phyloP scores from a whole-genome alignment of 2,329 filamentous ascomycete genomes.

The Capronia coronata region DNA sequence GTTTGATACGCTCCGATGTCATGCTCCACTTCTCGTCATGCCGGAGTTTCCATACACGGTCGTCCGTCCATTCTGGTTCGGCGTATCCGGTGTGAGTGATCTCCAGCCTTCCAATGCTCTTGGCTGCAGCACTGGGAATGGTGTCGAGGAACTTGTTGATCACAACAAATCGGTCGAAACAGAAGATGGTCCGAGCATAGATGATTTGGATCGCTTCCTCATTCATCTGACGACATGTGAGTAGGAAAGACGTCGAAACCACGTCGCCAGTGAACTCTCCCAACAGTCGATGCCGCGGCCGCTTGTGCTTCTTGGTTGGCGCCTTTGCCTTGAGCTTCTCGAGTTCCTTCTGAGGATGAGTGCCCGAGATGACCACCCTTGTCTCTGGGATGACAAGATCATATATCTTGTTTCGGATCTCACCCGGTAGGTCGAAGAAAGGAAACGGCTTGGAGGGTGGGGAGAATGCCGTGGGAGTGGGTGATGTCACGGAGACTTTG shows the following conservation, averaged over 20 bases:
- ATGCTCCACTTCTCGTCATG: slow-evolving; percentile 25
- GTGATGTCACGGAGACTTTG: neutral
- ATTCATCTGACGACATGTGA: slow-evolving; percentile 26
- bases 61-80: slow-evolving; percentile 21
- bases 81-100: slow-evolving; percentile 24
- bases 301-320: slow-evolving; percentile 13
- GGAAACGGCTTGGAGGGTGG: slow-evolving; percentile 42
- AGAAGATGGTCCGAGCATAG: slow-evolving; percentile 27
- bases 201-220: slow-evolving; percentile 22
- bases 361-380: slow-evolving; percentile 18
- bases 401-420: slow-evolving; percentile 65
- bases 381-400: slow-evolving; percentile 50
- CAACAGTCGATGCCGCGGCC: slow-evolving; percentile 18
- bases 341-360: slow-evolving; percentile 25
- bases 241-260: slow-evolving; percentile 15
- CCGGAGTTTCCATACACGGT: slow-evolving; percentile 22
- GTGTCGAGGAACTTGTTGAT: slow-evolving; percentile 38
- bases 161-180: slow-evolving; percentile 24
- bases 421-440: slow-evolving; percentile 62
- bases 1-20: slow-evolving; percentile 14
- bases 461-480: neutral
- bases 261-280: slow-evolving; percentile 5
- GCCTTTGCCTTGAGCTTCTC: slow-evolving; percentile 12
- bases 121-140: slow-evolving; percentile 41
- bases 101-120: slow-evolving; percentile 32